Evolutionary conservation across 805 yeast genomes (phyloP).

Genomic region (Nakazawaea ernobii): DNA sequence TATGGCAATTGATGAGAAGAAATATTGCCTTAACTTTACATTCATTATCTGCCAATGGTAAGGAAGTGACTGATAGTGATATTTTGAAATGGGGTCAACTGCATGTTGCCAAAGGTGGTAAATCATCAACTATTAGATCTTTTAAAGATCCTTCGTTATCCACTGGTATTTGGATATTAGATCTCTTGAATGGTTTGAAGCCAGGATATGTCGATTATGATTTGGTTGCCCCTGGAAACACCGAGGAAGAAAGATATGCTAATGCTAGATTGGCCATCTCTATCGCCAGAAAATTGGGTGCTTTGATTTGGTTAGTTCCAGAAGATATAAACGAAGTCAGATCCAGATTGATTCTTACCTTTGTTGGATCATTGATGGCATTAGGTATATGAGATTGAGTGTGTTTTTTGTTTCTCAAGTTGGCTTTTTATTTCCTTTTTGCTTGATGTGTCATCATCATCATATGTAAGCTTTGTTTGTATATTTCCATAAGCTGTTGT

Average conservation of each 20-base stretch:
- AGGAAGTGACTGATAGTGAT: conserved; percentile 75
- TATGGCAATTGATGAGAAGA: conserved; percentile 98
- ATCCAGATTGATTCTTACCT: conserved; percentile 86
- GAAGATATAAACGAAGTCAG: conserved; percentile 97
- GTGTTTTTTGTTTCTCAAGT: background rate
- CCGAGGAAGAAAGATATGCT: conserved; percentile 84
- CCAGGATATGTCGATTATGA: conserved; percentile 98
- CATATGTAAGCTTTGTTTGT: conserved; percentile 4
- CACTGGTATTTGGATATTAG: conserved; percentile 77
- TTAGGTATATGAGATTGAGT: conserved; percentile 22
- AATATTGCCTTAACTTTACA: conserved; percentile 84
- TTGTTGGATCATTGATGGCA: conserved; percentile 93
- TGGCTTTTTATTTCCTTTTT: background rate
- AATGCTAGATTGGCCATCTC: conserved; percentile 97
- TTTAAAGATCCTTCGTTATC: conserved; percentile 79
- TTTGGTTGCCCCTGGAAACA: conserved; percentile 71
- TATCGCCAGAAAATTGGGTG: conserved; percentile 96
- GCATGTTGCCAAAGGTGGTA: conserved; percentile 83
- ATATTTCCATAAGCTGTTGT: background rate
- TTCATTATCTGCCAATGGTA: conserved; percentile 64
- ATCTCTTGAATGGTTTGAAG: conserved; percentile 85
- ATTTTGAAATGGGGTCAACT: conserved; percentile 92
- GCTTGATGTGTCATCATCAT: background rate
- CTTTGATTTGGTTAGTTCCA: conserved; percentile 98
- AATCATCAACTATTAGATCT: conserved; percentile 63